Base-by-base conservation (phyloP, 176 grass and related monocot species). In the Hsuehochloa calcarea region DNA sequence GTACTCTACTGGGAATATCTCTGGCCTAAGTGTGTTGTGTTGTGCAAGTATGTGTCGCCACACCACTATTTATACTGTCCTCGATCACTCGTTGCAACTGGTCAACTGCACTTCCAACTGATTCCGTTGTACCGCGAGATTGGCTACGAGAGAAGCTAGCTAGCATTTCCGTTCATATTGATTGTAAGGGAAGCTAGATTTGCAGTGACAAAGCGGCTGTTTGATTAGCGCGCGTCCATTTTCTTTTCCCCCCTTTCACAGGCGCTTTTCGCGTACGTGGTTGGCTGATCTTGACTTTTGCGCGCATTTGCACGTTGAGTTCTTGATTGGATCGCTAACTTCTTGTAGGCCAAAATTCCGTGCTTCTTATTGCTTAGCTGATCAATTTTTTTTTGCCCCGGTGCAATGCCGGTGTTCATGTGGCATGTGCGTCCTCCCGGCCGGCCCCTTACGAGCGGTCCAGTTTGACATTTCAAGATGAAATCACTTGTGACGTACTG, bases 221-320 rank as follows among this genome's bases (percentile, higher is more conserved):
- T 27, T 40, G 58, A n/a, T 37, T 69, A 23, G 34, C 14, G 79
- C 22, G 44, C 35, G 44, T 70, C 47, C 43, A 23, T 43, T 40
- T 58, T 82, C 34, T 71, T 12, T 43, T 10, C 40, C 8, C 27
- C 27, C 11, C 11, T 34, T 45, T 72, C 23, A 60, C 25, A 45
- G 31, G 80, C 67, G 68, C 55, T 23, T 10, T 11, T 59, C 55
- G 22, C 39, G 82, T 75, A 23, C 44, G 68, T 61, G 82, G 60
- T 85, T 75, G 59, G 60, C 69, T 60, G 51, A 9, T 67, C 65
- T 85, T 85, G 87, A 85, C 87, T 85, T 85, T 89, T 34, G 65
- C 39, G 70, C 16, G 60, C 50, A 2, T 19, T 20, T 67, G 81
- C 87, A 89, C 78, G 87, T 89, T 84, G 34, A 38, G 74, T 38